Percentiles rank a stretch among this genome's conserved stretches.
These are phyloP conservation scores for Medicago arabica DNA, from an alignment of 306 rosid species.

Conservation along the genomic window DNA sequence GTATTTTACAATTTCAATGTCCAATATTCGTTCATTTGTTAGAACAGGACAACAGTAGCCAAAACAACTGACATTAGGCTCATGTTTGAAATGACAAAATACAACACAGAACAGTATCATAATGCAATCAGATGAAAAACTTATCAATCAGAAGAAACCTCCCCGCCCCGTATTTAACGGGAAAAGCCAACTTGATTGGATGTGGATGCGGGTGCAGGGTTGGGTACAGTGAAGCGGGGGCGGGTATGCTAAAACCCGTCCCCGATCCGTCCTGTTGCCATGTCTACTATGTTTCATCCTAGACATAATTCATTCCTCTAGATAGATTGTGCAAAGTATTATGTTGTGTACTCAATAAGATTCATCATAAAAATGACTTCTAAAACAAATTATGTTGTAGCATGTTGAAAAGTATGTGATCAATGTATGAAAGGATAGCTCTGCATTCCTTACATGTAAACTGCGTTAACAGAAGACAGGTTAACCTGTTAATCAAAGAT, in stretches of 20 bases:
- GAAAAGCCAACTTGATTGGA: too few relatives aligned
- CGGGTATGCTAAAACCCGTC: too few relatives aligned
- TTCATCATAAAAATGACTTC: not conserved
- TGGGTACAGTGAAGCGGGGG: too few relatives aligned
- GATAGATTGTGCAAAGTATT: constrained; percentile 5
- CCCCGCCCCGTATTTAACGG: too few relatives aligned
- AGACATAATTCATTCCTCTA: not conserved
- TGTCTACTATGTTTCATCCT: constrained; percentile 1
- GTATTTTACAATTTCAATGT: not conserved
- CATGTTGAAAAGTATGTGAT: not conserved
- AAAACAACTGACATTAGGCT: not conserved
- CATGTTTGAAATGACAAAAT: not conserved
- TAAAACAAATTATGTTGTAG: not conserved
- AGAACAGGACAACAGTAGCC: not conserved
- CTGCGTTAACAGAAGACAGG: constrained; percentile 2
- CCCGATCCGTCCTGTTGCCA: too few relatives aligned
- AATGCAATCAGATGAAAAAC: constrained; percentile 24
- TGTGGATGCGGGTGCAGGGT: too few relatives aligned
- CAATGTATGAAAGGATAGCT: not conserved
- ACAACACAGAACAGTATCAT: not conserved
- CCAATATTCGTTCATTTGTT: not conserved
- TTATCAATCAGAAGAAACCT: not conserved
- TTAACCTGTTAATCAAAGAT: not conserved
- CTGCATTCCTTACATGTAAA: not conserved
- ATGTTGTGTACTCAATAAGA: not conserved